Percentiles rank a stretch among this genome's conserved stretches.
phyloP scores from a whole-genome alignment of 2,329 filamentous ascomycete species.

The Metarhizium sp. region DNA sequence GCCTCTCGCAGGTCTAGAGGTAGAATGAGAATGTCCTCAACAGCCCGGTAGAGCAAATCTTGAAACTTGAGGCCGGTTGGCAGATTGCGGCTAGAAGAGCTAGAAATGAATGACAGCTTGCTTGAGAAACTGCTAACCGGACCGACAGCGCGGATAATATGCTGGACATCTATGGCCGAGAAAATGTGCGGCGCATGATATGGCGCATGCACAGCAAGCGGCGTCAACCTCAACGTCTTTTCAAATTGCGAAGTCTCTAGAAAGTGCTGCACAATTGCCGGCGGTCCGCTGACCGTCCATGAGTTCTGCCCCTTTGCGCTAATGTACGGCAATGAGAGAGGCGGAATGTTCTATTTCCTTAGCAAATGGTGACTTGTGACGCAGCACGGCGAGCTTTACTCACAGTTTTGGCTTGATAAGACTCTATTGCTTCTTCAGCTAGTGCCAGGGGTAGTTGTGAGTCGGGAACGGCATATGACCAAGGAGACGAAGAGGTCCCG shows the following conservation, averaged over 20 bases:
- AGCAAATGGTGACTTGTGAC: background rate
- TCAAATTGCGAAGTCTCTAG: background rate
- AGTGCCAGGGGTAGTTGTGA: background rate
- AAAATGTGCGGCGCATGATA: background rate
- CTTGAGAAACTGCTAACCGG: background rate
- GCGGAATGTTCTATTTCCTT: background rate
- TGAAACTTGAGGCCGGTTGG: background rate
- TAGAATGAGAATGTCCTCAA: background rate
- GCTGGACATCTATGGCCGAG: background rate
- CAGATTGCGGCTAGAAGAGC: background rate
- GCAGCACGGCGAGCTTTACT: background rate
- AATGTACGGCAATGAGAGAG: constrained; percentile 2
- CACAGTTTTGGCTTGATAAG: background rate
- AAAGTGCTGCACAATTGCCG: background rate
- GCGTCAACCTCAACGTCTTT: background rate
- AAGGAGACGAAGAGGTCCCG: background rate
- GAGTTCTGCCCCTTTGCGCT: background rate
- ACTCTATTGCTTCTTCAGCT: constrained; percentile 1
- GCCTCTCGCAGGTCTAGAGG: background rate
- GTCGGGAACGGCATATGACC: constrained; percentile 5
- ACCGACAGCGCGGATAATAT: background rate
- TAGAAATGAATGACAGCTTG: background rate
- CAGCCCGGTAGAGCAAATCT: background rate
- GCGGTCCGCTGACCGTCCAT: constrained; percentile 3
- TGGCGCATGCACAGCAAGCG: background rate